A percentile compares a stretch with the other conserved stretches of the same genome.
These are phyloP conservation scores for Rutstroemia sp. DNA, from an alignment of 2,329 filamentous ascomycete species.

Conservation along the genomic window DNA sequence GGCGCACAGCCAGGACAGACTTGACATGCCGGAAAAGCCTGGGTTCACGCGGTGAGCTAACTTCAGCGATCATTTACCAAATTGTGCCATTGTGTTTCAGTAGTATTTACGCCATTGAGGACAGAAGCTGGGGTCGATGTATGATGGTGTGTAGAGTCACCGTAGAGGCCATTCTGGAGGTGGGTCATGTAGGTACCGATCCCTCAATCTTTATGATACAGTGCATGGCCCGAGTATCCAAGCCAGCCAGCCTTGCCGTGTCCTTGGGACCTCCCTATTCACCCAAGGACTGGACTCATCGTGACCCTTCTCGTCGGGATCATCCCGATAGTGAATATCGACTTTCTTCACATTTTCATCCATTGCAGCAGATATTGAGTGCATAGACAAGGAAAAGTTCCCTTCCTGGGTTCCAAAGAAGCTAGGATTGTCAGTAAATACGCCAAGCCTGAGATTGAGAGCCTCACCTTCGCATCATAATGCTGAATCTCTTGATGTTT, in stretches of 20 bases:
- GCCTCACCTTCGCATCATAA: constrained; percentile 75
- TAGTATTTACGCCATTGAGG: neutral
- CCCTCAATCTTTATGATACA: constrained; percentile 3
- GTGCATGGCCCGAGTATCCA: constrained; percentile 9
- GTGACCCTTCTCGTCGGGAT: constrained; percentile 8
- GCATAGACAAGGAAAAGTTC: constrained; percentile 51
- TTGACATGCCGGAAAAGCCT: no score
- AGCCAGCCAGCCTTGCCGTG: constrained; percentile 7
- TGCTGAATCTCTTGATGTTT: constrained; percentile 57
- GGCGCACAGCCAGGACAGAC: no score
- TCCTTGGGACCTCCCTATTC: neutral
- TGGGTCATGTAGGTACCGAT: neutral
- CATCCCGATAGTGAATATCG: constrained; percentile 15
- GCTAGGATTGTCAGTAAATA: constrained; percentile 36
- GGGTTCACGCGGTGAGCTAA: no score
- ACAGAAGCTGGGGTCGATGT: constrained; percentile 1
- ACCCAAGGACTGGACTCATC: neutral
- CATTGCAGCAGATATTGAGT: constrained; percentile 43
- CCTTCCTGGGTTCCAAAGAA: constrained; percentile 72
- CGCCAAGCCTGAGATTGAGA: neutral
- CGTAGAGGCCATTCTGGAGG: neutral
- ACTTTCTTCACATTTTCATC: constrained; percentile 1
- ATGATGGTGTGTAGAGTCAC: neutral
- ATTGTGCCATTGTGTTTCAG: neutral
- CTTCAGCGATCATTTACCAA: no score